Conservation (phyloP, 805 yeast genomes). For the Wickerhamomyces canadensis region DNA sequence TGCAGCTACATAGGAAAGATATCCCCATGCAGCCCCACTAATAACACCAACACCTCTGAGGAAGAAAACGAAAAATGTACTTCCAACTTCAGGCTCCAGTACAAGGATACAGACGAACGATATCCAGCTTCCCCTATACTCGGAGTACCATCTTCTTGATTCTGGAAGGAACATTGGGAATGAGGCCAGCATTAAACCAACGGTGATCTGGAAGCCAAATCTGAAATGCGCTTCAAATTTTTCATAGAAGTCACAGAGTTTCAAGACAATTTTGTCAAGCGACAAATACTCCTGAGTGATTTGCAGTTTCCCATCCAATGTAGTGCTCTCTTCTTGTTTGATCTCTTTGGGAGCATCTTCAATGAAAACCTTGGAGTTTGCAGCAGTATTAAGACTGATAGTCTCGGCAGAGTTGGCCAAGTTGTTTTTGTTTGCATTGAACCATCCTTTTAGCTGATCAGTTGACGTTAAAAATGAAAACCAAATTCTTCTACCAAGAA, state of each 20-base stretch:
- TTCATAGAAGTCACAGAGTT: slow-evolving; percentile 6
- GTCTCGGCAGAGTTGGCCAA: slow-evolving; percentile 26
- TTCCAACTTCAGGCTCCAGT: slow-evolving; percentile 46
- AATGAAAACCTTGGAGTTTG: slow-evolving; percentile 6
- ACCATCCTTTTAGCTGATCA: slow-evolving; percentile 32
- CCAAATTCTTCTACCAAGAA: slow-evolving; percentile 38
- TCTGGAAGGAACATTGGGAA: slow-evolving; percentile 47
- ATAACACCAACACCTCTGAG: slow-evolving; percentile 42
- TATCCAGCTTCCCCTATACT: slow-evolving; percentile 45
- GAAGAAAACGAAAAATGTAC: slow-evolving; percentile 41
- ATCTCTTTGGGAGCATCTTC: slow-evolving; percentile 1
- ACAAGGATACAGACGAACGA: slow-evolving; percentile 48
- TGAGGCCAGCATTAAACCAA: slow-evolving; percentile 41
- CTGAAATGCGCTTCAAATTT: slow-evolving; percentile 31
- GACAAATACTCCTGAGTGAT: not conserved
- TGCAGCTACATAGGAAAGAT: slow-evolving; percentile 41
- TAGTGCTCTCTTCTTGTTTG: too few relatives aligned
- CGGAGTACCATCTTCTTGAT: slow-evolving; percentile 42
- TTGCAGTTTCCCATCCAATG: slow-evolving; percentile 1
- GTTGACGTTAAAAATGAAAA: slow-evolving; percentile 32
- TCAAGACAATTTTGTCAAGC: not conserved
- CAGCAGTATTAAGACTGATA: slow-evolving; percentile 29
- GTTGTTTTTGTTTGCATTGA: slow-evolving; percentile 20
- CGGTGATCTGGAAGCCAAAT: slow-evolving; percentile 40
- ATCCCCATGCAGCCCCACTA: slow-evolving; percentile 45